Base-by-base conservation (phyloP, 805 yeast genomes). In the Suhomyces faveliae region DNA sequence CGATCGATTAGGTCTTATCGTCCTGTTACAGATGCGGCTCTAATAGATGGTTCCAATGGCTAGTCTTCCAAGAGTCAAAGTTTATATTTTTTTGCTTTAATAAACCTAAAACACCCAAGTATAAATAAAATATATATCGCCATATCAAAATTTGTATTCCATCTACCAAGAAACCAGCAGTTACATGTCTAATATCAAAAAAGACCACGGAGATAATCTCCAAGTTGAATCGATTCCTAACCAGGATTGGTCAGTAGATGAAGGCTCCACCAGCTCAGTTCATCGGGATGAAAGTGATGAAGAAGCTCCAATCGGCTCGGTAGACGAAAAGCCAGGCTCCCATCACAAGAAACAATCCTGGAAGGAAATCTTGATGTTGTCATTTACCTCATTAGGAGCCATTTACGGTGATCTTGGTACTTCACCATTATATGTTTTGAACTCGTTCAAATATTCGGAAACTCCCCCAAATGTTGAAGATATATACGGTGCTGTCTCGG, bases 381-480 rank as follows among this genome's bases (percentile, higher is more conserved):
- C 74, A 1, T 75, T 72, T 52, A 62, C 71, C n/a, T 74, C 81
- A 4, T 64, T 81, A 35, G 87, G 87, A 19, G 81, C 82, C n/a
- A 79, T 81, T 35, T 81, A 80, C 57, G 85, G 87, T 43, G 85
- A 81, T 61, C 66, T 81, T 48, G 85, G 84, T 23, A 81, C 86
- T 3, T 78, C 84, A 9, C 86, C 87, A 2, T 61, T 81, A 45
- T 81, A 81, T 59, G 76, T 73, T 9, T 58, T 72, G 53, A 67
- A 74, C 42, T 60, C 71, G 25, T 60, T 67, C 47, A 61, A 55
- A 33, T 66, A 60, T 50, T 54, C 57, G 17, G 51, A 59, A 19
- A 44, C 49, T 17, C 53, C 61, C 3, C 78, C 80, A 0, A 57
- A 68, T 12, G 50, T 63, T 27, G 63, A 66, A 0, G 78, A 78